A percentile compares a stretch with the other conserved stretches of the same genome.
Conservation (phyloP, 352 stramenopile genomes). For the Pythium dissimile region DNA sequence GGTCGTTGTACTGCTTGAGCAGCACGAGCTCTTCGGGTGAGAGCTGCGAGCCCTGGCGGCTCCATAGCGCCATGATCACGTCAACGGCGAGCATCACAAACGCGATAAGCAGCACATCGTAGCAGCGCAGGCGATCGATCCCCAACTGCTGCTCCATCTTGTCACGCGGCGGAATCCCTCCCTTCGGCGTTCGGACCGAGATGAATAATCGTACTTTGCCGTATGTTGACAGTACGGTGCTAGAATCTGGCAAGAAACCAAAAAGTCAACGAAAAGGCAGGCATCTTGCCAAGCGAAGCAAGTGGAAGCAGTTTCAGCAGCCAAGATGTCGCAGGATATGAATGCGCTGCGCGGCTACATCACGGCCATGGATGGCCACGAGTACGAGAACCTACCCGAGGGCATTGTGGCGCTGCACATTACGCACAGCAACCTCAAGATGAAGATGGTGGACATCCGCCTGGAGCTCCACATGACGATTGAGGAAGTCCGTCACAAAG, state of each 20-base stretch:
- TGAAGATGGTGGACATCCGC: slow-evolving; percentile 96
- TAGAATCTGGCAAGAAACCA: too few species aligned
- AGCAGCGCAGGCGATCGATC: slow-evolving; percentile 55
- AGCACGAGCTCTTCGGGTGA: slow-evolving; percentile 53
- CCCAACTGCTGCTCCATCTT: slow-evolving; percentile 31
- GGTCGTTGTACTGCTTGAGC: slow-evolving; percentile 67
- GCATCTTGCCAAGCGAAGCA: background rate
- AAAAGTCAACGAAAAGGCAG: slow-evolving; percentile 19
- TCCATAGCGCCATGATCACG: slow-evolving; percentile 53
- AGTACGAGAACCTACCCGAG: slow-evolving; percentile 85
- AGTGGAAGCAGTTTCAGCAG: slow-evolving; percentile 1
- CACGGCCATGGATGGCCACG: slow-evolving; percentile 76
- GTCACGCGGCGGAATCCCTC: too few species aligned
- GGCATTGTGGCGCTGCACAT: slow-evolving; percentile 94
- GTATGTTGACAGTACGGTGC: background rate
- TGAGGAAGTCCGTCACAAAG: slow-evolving; percentile 86
- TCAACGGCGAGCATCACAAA: slow-evolving; percentile 52
- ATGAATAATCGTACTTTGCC: slow-evolving; percentile 18
- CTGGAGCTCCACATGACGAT: slow-evolving; percentile 93
- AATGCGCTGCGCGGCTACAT: slow-evolving; percentile 72
- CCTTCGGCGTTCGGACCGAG: too few species aligned
- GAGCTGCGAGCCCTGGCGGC: slow-evolving; percentile 40
- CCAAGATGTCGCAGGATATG: slow-evolving; percentile 68
- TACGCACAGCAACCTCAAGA: slow-evolving; percentile 97
- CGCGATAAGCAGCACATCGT: slow-evolving; percentile 70